Evolutionary conservation across 768 basidiomycete species (phyloP).

Genomic region (Lactarius akahatsu): DNA sequence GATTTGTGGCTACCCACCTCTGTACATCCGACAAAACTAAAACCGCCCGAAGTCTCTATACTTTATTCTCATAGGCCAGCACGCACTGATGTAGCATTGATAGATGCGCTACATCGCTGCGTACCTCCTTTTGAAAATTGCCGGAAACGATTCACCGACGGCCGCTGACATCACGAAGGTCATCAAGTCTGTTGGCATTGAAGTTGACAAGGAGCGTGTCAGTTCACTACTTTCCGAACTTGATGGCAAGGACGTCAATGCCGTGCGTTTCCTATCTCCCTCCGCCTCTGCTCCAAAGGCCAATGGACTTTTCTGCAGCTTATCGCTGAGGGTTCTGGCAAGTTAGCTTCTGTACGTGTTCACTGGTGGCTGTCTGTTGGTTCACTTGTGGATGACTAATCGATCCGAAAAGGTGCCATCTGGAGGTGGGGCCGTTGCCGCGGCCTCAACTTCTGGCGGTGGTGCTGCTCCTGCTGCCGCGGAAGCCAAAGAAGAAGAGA

Average conservation of each 20-base stretch:
- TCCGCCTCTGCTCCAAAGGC: background rate
- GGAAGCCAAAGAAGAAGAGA: constrained; percentile 80
- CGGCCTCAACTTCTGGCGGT: constrained; percentile 52
- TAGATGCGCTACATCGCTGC: constrained; percentile 94
- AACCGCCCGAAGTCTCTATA: constrained; percentile 43
- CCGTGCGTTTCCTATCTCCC: constrained; percentile 46
- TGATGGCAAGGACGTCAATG: constrained; percentile 82
- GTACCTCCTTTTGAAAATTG: constrained; percentile 94
- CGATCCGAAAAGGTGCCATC: constrained; percentile 71
- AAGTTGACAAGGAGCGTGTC: constrained; percentile 80
- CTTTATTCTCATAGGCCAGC: background rate
- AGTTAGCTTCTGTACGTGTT: constrained; percentile 84
- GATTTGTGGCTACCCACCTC: constrained; percentile 90
- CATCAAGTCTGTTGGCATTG: constrained; percentile 82
- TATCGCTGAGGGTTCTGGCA: constrained; percentile 89
- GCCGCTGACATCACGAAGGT: constrained; percentile 87
- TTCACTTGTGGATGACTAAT: background rate
- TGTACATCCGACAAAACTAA: constrained; percentile 35
- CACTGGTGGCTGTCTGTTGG: background rate
- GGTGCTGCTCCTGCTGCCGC: constrained; percentile 61
- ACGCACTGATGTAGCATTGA: background rate
- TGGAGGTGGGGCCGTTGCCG: constrained; percentile 74
- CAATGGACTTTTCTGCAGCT: constrained; percentile 45
- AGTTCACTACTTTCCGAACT: constrained; percentile 86
- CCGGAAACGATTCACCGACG: constrained; percentile 86